Conservation (phyloP, 1,284 basidiomycete genomes). For the Ceratobasidium sp. region DNA sequence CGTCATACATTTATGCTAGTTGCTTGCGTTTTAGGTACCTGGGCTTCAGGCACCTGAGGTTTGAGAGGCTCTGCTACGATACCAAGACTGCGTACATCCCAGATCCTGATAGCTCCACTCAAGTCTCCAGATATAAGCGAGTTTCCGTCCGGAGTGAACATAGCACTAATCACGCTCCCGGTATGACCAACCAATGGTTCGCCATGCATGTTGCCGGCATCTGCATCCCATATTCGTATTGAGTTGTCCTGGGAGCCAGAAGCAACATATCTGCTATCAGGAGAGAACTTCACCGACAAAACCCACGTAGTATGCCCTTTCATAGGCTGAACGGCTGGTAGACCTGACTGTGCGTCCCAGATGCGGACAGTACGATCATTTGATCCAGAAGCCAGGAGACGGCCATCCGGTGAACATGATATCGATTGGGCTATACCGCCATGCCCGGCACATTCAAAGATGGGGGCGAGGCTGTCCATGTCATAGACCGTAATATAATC, state of each 20-base stretch:
- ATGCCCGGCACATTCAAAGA: conserved; percentile 20
- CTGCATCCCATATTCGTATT: conserved; percentile 28
- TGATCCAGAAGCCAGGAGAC: conserved; percentile 53
- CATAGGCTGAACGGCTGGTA: background rate
- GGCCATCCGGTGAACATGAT: conserved; percentile 84
- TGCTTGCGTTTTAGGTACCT: too few species aligned
- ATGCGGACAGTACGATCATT: background rate
- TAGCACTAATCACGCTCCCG: background rate
- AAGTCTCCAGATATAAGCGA: background rate
- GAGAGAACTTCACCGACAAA: background rate
- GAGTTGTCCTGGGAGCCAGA: conserved; percentile 13
- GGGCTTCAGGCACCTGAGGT: too few species aligned
- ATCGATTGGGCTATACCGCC: conserved; percentile 74
- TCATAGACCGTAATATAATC: conserved; percentile 21
- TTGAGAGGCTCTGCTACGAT: too few species aligned
- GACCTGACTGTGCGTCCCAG: background rate
- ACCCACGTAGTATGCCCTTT: background rate
- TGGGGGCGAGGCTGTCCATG: background rate
- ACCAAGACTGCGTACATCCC: too few species aligned
- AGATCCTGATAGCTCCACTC: too few species aligned
- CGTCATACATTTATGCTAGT: too few species aligned
- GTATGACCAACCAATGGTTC: background rate
- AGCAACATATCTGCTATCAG: conserved; percentile 11
- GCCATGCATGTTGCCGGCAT: background rate
- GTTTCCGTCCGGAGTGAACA: background rate